Evolutionary conservation across 1,284 basidiomycete species (phyloP), one percentile per base, ranked within the genome.

Genomic region (Ceratobasidium sp.): DNA sequence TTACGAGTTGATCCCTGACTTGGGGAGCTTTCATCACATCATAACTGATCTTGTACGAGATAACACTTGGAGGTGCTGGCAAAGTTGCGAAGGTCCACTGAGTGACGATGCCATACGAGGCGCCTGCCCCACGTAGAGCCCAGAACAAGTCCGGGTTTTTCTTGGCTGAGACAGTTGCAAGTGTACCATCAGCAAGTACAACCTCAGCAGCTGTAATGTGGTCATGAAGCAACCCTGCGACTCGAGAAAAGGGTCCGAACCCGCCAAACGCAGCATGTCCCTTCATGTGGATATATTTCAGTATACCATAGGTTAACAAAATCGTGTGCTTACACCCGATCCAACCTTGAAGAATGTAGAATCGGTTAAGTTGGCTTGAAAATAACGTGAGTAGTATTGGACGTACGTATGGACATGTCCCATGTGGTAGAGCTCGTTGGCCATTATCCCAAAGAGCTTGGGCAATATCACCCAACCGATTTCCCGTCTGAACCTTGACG

Each of bases 181-280:
- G 33, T 19, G 70, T 70, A 14, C 72, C 71, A 36, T 72, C 68
- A 2, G 70, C 70, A 41, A 72, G 62, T 5, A 72, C 73, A 5
- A 73, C 69, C 46, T 72, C 73, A 29, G 71, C 71, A 6, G 60
- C 56, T 14, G 69, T 57, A 29, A 71, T 50, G n/a, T 70, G 69
- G 29, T 73, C 72, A 2, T 71, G 66, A 39, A 73, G 57, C 0
- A 73, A 56, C 7, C 72, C 72, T 8, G 64, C 60, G 11, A 68
- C 58, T 2, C 73, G 44, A n/a, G 71, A 70, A 47, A 69, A 69
- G 3, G 62, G 68, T 1, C 73, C 73, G 39, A 70, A 70, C 3
- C 73, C 73, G 3, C 73, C 73, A 59, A 71, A 73, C 6, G 73
- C 54, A 11, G 71, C 57, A 46, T 73, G 71, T 13, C 73, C 73